These are phyloP conservation scores for Waltiozyma sp. DNA, from an alignment of 1,139 yeast genomes.

Conservation along the genomic window DNA sequence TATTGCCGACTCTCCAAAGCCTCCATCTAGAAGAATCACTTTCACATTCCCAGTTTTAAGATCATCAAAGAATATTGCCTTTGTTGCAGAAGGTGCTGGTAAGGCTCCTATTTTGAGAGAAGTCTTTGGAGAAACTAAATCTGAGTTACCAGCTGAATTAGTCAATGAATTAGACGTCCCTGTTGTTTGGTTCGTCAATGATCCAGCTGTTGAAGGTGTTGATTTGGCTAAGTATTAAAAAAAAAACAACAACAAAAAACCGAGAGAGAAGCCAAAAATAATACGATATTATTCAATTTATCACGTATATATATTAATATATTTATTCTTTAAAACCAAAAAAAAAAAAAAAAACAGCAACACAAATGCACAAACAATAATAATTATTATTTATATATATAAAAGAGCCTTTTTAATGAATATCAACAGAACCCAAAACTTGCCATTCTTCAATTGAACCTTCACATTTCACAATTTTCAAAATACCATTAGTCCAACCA, in stretches of 20 bases:
- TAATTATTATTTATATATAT: no score
- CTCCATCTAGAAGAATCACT: constrained; percentile 85
- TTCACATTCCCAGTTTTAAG: constrained; percentile 86
- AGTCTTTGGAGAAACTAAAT: constrained; percentile 46
- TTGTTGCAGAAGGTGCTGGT: constrained; percentile 84
- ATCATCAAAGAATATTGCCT: constrained; percentile 58
- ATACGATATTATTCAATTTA: no score
- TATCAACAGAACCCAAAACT: constrained; percentile 48
- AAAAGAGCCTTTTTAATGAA: constrained; percentile 7
- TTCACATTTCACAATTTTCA: constrained; percentile 61
- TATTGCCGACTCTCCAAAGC: constrained; percentile 87
- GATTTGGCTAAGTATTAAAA: constrained; percentile 33
- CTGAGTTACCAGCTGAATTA: constrained; percentile 57
- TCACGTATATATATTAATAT: no score
- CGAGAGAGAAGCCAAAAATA: no score
- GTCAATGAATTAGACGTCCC: constrained; percentile 43
- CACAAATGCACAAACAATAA: no score
- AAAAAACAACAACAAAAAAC: no score
- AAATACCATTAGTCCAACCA: constrained; percentile 58
- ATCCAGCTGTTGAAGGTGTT: constrained; percentile 60
- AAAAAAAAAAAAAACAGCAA: no score
- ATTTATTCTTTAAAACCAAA: no score
- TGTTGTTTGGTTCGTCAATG: constrained; percentile 75
- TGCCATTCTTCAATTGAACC: constrained; percentile 71
- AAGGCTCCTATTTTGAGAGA: constrained; percentile 66